Conservation (phyloP, 345 rosid species). For the Brassica nigra region DNA sequence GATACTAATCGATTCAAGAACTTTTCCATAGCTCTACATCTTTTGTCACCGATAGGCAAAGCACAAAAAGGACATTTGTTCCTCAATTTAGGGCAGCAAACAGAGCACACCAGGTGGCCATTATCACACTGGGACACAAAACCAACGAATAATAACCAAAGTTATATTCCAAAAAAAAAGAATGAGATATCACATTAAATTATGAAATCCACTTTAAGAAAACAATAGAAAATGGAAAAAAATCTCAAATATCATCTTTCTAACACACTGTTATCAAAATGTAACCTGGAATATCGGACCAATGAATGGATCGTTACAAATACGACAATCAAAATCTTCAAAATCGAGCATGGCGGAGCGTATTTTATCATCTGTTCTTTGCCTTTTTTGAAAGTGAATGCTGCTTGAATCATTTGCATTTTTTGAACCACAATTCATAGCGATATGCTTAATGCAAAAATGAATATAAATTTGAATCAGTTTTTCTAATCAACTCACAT, state of each 20-base stretch:
- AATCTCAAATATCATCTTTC: background rate
- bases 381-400: background rate
- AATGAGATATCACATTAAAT: background rate
- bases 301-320: background rate
- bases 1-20: background rate
- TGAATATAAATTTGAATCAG: background rate
- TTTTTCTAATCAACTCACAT: background rate
- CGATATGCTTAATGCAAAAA: background rate
- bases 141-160: background rate
- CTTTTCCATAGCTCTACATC: conserved; percentile 1
- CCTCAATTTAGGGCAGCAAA: background rate
- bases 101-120: background rate
- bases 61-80: background rate
- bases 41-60: background rate
- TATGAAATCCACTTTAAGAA: background rate
- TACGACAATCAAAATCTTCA: background rate
- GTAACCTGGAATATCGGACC: no score
- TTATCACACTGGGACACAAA: background rate
- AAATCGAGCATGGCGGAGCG: background rate
- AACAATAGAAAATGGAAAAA: background rate
- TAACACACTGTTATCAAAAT: no score
- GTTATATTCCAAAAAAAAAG: background rate
- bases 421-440: background rate
- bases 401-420: background rate
- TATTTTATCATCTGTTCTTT: background rate